phyloP scores from a whole-genome alignment of 1,284 basidiomycete genomes.

The Fomitiporia mediterranea region DNA sequence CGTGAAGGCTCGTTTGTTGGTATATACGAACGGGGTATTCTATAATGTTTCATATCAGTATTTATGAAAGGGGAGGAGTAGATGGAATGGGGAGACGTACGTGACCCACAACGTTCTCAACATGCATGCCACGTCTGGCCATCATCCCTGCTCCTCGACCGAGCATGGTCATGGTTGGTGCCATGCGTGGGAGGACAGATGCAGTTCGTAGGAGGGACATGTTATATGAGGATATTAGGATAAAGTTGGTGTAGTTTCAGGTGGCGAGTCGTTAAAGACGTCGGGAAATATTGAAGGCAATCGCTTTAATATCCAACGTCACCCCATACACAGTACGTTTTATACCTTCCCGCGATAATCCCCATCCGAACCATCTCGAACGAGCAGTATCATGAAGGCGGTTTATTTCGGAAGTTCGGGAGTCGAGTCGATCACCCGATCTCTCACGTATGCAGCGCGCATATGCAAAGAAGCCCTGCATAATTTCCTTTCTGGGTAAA shows the following conservation, averaged over 20 bases:
- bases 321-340: background rate
- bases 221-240: background rate
- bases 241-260: background rate
- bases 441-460: background rate
- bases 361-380: background rate
- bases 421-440: background rate
- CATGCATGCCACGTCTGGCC: slow-evolving; percentile 8
- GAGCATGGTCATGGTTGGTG: background rate
- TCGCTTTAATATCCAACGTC: background rate
- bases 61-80: background rate
- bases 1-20: slow-evolving; percentile 14
- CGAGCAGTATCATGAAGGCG: background rate
- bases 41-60: background rate
- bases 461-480: background rate
- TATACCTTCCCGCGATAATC: background rate
- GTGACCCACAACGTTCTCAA: slow-evolving; percentile 11
- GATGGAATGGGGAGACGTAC: slow-evolving; percentile 3
- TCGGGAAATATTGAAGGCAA: background rate
- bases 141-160: background rate
- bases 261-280: background rate
- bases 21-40: slow-evolving; percentile 17
- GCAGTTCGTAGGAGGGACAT: slow-evolving; percentile 14
- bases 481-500: slow-evolving; percentile 9
- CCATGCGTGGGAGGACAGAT: slow-evolving; percentile 1
- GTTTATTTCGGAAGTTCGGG: slow-evolving; percentile 1